Evolutionary conservation across 495 filamentous ascomycete genomes (phyloP), one percentile per base, ranked within the genome.

Genomic region (Penicillium argentinense): DNA sequence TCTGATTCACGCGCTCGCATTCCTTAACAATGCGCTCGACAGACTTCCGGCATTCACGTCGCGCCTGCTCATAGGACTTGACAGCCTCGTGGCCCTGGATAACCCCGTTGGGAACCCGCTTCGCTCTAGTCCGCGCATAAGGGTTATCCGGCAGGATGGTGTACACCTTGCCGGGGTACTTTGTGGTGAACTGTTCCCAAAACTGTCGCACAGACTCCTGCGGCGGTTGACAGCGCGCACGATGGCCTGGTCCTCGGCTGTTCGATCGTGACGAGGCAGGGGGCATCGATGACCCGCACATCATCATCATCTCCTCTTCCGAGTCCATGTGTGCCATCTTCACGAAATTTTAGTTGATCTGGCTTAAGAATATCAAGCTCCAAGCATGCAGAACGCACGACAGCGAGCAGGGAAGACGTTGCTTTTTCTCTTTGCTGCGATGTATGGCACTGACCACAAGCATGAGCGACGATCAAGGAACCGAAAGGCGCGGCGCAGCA

Each of bases 1-100:
- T 95, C 60, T 89, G 84, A 63, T 97, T 96, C 47, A 93, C 73
- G 7, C 88, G 77, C 18, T 82, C 73, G 64, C 91, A 96, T 66
- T 96, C 90, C 51, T 76, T 82, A 7, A 86, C 80, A 57, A 96
- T 95, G 56, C 88, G 85, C 24, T 80, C 81, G 5, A 96, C 91
- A 40, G 90, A 89, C 33, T 73, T 74, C 43, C 69, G 67, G 68
- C 92, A 96, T 37, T 80, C 76, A 3, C 71, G 74, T 14, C 74
- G 79, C 2, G 89, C 89, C 54, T 91, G 79, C 39, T 90, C 81
- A 56, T 88, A 95, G 4, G 83, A 86, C 29, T 72, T 76, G 4
- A 73, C 73, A 11, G 82, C 78, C 54, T 80, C 78, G 50, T 80
- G 70, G 33, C 75, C 76, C 25, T 72, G 66, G n/a, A 79, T 66